Evolutionary conservation across 495 filamentous ascomycete species (phyloP), one percentile per base, ranked within the genome.

Genomic region (Hypomontagnella monticulosa): DNA sequence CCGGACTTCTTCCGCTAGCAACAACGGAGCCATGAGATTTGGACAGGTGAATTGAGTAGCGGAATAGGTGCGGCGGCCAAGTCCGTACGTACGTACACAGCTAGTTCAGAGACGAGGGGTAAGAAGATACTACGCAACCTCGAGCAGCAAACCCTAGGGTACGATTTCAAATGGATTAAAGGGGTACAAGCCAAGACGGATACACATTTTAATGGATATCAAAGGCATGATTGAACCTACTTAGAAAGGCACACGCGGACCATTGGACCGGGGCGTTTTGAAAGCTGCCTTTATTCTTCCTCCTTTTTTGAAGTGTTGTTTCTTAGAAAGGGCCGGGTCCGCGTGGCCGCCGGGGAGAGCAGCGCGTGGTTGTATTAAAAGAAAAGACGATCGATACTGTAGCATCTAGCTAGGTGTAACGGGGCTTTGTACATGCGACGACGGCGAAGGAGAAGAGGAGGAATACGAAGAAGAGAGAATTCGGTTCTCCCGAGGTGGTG

Each of bases 211-310:
- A 73, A 71, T 71, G 71, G 71, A 73, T 71, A 73, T 69, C 69
- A 57, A 57, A 67, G 69, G 63, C 71, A 73, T 69, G 71, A 73
- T 71, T 73, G 61, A 71, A 73, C 69, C n/a, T n/a, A n/a, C n/a
- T n/a, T 71, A 73, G 69, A 73, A 55, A 41, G 64, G 62, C 59
- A 66, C 53, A 61, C 49, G 54, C 46, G 68, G 57, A 60, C 61
- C 61, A 69, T 42, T 61, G 62, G 49, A 50, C 38, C 33, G 66
- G 59, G 71, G 71, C 65, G 68, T 73, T 71, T 61, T n/a, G n/a
- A 44, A 63, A 34, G 41, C 44, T 50, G 33, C 23, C 44, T 61
- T 59, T 65, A 42, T 2, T 56, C 51, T 16, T 36, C 44, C 37
- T 40, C n/a, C 11, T 23, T 49, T 20, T 50, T 40, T 36, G 49